Evolutionary conservation across 1,139 yeast genomes (phyloP), one percentile per base, ranked within the genome.

Genomic region (Candida anutae): DNA sequence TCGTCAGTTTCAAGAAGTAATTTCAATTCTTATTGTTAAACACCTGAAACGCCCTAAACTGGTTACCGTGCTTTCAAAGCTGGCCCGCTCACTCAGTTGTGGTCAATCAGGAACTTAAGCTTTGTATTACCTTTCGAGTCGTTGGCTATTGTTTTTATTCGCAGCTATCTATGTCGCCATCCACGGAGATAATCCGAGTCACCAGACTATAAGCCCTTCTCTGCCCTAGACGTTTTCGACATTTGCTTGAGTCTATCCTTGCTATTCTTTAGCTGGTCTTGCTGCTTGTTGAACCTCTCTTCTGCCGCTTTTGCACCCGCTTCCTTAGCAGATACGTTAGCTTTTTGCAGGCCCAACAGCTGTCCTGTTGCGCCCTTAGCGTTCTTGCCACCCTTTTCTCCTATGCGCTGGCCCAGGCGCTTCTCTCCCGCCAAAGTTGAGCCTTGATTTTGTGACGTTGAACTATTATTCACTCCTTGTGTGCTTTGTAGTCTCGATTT

Each of bases 281-380:
- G 56, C 13, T 48, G 55, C 28, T 45, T 46, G 22, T 45, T 37
- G 35, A 38, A 53, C 23, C 68, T 39, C 25, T 42, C 43, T 31
- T 60, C 59, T 2, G 69, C 68, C 3, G 66, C 66, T 22, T 38
- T 38, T 5, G 65, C 67, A 4, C 52, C 64, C 1, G 65, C 64
- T 14, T 44, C 50, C 32, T 39, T 45, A 21, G 52, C 35, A 23
- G 25, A 22, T 23, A 50, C 36, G 16, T 27, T 15, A 5, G 11
- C 16, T 17, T 29, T 23, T 14, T 6, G 13, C 19, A 12, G 24
- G 16, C 21, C 12, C 16, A 11, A 6, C 8, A 10, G 22, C 21
- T 17, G 25, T 16, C 15, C 25, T 15, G 14, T 15, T 13, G 22
- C 18, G 17, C 19, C 25, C 27, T 15, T 12, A 16, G 19, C 10